phyloP scores from a whole-genome alignment of 768 basidiomycete genomes.

The Tephrocybe rancida region DNA sequence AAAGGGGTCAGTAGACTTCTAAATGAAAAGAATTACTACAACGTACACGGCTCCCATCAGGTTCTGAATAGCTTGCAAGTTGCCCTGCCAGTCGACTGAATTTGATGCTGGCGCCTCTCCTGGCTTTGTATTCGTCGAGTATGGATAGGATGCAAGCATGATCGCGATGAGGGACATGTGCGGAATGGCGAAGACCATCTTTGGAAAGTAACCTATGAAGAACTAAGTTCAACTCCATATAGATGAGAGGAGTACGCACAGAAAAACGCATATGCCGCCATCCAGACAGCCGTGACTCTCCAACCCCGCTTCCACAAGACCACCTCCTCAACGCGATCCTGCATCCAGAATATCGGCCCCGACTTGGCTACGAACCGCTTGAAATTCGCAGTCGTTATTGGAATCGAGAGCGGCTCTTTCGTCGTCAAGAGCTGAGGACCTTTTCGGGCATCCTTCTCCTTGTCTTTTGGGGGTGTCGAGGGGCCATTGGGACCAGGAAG shows the following conservation, averaged over 20 bases:
- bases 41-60: slow-evolving; percentile 84
- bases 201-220: slow-evolving; percentile 72
- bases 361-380: slow-evolving; percentile 75
- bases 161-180: slow-evolving; percentile 62
- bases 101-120: slow-evolving; percentile 41
- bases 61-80: slow-evolving; percentile 89
- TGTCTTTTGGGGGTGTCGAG: background rate
- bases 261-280: slow-evolving; percentile 75
- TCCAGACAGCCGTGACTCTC: slow-evolving; percentile 74
- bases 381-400: slow-evolving; percentile 79
- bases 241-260: slow-evolving; percentile 49
- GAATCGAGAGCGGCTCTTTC: slow-evolving; percentile 73
- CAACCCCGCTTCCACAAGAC: slow-evolving; percentile 80
- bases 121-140: slow-evolving; percentile 27
- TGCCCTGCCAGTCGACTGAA: slow-evolving; percentile 81
- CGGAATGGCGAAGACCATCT: slow-evolving; percentile 70
- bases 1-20: background rate
- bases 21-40: slow-evolving; percentile 27
- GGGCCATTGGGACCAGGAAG: slow-evolving; percentile 13
- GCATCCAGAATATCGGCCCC: slow-evolving; percentile 87
- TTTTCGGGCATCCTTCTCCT: slow-evolving; percentile 19
- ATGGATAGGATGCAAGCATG: slow-evolving; percentile 69
- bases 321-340: slow-evolving; percentile 86
- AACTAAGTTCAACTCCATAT: background rate
- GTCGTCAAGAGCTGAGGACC: slow-evolving; percentile 48